Base-by-base conservation (phyloP, 2,329 filamentous ascomycete genomes). In the Beauveria caledonica region DNA sequence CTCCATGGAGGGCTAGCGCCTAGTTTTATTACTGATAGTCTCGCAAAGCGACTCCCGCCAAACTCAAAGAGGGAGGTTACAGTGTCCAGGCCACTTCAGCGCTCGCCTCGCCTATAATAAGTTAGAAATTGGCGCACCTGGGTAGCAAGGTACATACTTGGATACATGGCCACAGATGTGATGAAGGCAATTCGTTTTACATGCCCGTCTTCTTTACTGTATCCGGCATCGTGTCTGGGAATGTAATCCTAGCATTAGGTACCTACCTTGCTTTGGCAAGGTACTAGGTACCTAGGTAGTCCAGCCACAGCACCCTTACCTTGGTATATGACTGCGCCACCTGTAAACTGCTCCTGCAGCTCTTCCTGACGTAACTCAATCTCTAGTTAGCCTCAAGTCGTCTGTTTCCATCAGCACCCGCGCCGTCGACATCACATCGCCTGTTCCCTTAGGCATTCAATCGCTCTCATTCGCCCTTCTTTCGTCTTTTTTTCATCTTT, bases 61-160 rank as follows among this genome's bases (percentile, higher is more conserved):
- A 42, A 46, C 58, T 60, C 21, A 49, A 60, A 60, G 58, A 54
- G 50, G 58, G 44, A 60, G 58, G 58, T 60, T 54, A 23, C 29
- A 53, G n/a, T n/a, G n/a, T n/a, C n/a, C n/a, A n/a, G n/a, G n/a
- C n/a, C n/a, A n/a, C n/a, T n/a, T n/a, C n/a, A n/a, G n/a, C n/a
- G n/a, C n/a, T n/a, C n/a, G n/a, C n/a, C n/a, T n/a, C n/a, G n/a
- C n/a, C n/a, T n/a, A n/a, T n/a, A n/a, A n/a, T n/a, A n/a, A n/a
- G n/a, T n/a, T n/a, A n/a, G n/a, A n/a, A 36, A 36, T 36, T 36
- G 33, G 33, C 33, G 33, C 33, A 36, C 33, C 33, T 36, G 33
- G 13, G 33, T 13, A 36, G 33, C 33, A 36, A 36, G 11, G 11
- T 36, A 27, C 25, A 27, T 27, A 27, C 8, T 27, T 27, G 25